Evolutionary conservation across 1,284 basidiomycete genomes (phyloP).

Genomic region (Butyriboletus appendiculatus): DNA sequence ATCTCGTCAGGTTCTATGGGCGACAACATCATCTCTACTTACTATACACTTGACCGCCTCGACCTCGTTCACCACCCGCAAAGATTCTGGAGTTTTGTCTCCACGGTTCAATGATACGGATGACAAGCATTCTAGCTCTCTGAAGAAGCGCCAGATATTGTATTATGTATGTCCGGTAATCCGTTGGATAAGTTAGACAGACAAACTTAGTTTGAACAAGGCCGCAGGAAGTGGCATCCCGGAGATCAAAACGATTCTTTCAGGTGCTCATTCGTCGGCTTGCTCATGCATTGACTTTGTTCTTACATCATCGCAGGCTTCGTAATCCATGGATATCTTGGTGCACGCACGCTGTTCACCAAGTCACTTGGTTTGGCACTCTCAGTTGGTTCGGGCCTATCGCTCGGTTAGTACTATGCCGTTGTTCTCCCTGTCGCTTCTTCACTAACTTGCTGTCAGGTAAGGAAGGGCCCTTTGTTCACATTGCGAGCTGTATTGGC

Average conservation of each 20-base stretch:
- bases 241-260: conserved; percentile 96
- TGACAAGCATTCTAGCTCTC: conserved; percentile 25
- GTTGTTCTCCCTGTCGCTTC: conserved; percentile 9
- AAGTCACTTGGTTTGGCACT: conserved; percentile 90
- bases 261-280: conserved; percentile 49
- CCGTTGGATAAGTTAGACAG: conserved; percentile 17
- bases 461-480: conserved; percentile 97
- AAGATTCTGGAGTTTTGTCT: conserved; percentile 77
- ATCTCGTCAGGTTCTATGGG: conserved; percentile 61
- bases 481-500: conserved; percentile 93
- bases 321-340: conserved; percentile 97
- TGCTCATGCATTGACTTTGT: background rate
- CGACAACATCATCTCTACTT: conserved; percentile 71
- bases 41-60: conserved; percentile 90
- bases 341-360: conserved; percentile 86
- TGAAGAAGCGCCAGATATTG: conserved; percentile 65
- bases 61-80: conserved; percentile 82
- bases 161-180: conserved; percentile 67
- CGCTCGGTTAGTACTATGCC: conserved; percentile 58
- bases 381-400: conserved; percentile 88
- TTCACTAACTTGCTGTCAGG: conserved; percentile 34
- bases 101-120: conserved; percentile 44
- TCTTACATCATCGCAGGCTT: conserved; percentile 59
- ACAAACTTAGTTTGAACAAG: conserved; percentile 39
- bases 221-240: conserved; percentile 96